Conservation (phyloP, 192 early-diverging fungal genomes). For the Umbelopsis sp. region DNA sequence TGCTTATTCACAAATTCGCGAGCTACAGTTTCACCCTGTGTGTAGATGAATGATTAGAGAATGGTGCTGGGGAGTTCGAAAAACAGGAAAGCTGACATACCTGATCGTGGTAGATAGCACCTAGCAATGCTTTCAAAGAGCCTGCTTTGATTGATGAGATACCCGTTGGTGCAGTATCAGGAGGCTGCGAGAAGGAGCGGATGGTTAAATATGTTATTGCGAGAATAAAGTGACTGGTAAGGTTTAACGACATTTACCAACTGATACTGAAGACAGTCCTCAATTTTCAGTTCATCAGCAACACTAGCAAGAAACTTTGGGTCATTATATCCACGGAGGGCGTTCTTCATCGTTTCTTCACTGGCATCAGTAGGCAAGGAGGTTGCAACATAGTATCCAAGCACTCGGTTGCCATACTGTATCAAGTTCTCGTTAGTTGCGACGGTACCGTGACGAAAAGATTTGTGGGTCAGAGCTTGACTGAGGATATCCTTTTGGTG, state of each 20-base stretch:
- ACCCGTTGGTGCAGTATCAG: not conserved
- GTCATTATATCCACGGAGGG: conserved; percentile 1
- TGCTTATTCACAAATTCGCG: conserved; percentile 17
- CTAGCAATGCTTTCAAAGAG: conserved; percentile 12
- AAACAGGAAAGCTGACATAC: not conserved
- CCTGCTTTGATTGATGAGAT: conserved; percentile 8
- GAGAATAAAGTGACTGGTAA: not conserved
- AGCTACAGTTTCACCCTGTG: not conserved
- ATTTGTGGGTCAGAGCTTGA: conserved; percentile 53
- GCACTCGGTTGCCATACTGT: conserved; percentile 27
- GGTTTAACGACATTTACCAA: not conserved
- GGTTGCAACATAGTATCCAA: conserved; percentile 21
- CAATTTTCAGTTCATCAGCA: conserved; percentile 4
- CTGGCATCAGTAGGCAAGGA: conserved; percentile 1
- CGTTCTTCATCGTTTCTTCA: not conserved
- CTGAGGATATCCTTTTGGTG: conserved; percentile 31
- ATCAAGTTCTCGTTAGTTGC: conserved; percentile 49
- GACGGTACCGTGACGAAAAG: conserved; percentile 45
- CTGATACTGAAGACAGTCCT: conserved; percentile 8
- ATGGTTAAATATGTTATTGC: not conserved
- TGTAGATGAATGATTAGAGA: not conserved
- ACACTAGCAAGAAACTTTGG: not conserved
- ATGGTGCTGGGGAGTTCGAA: not conserved
- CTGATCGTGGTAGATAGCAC: conserved; percentile 12
- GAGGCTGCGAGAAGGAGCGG: not conserved